These are phyloP conservation scores for Curvularia sp. DNA, from an alignment of 2,329 filamentous ascomycete species.

Conservation along the genomic window DNA sequence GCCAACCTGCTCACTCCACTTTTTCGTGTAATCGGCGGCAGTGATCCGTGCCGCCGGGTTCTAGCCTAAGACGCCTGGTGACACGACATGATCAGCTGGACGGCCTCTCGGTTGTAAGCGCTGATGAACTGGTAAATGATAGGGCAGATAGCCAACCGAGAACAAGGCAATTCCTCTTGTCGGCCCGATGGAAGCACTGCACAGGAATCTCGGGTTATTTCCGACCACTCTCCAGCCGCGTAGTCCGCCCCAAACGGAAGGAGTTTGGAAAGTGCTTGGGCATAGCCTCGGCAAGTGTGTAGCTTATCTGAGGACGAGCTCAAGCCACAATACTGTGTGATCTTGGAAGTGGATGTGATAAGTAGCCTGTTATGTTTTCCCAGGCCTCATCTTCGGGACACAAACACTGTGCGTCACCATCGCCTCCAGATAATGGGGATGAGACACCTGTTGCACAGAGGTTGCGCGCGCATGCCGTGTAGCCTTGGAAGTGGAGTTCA, in stretches of 20 bases:
- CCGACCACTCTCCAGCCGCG: neutral
- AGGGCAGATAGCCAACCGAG: neutral
- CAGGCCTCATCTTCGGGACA: neutral
- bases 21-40: neutral
- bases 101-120: neutral
- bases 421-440: neutral
- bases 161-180: neutral
- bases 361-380: too few species aligned
- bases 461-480: neutral
- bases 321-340: neutral
- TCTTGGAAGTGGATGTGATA: neutral
- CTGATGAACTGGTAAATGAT: neutral
- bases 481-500: neutral
- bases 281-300: neutral
- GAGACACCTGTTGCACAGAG: neutral
- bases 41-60: neutral
- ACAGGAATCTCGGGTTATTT: neutral
- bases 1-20: neutral
- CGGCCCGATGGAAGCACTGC: slow-evolving; percentile 6
- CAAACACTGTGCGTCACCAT: neutral
- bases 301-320: neutral
- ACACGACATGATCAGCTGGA: slow-evolving; percentile 5
- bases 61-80: neutral
- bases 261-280: neutral
- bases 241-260: neutral